Base-by-base conservation (phyloP, 2,329 filamentous ascomycete genomes). In the Endoconidiophora polonica region DNA sequence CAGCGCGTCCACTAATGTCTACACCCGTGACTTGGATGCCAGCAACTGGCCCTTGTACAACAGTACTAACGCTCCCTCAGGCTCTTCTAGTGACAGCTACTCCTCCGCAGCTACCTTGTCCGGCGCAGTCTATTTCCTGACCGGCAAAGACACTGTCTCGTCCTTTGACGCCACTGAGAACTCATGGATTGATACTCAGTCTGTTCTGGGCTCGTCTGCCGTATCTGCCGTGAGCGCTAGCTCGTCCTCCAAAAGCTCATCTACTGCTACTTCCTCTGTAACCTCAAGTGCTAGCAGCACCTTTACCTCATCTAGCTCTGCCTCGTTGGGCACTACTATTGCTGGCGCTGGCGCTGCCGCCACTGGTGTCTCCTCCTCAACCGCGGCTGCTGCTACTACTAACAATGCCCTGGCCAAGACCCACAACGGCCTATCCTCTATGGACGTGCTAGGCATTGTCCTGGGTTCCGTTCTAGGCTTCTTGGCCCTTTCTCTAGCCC, bases 391-490 rank as follows among this genome's bases (percentile, higher is more conserved):
- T 22, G 62, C 65, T 18, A 24, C 48, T 12, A 36, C 39, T 16
- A 33, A 60, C 24, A 61, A 55, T 1, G 45, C 54, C 4, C 38
- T 47, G 12, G 49, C 49, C 5, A 18, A 44, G 5, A 51, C 49
- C 14, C 46, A 51, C 24, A 36, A 51, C 12, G 51, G 51, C 9
- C 47, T 53, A 7, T 44, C 51, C 52, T 60, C 68, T 60, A 68
- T 72, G 63, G 56, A 77, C 5, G 81, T 94, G 24, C 72, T 95
- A 1, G 88, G 85, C 33, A 84, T 85, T 46, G 84, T 84, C 0
- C 71, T 96, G 1, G 87, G 88, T 10, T 79, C 81, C n/a, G 78
- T 94, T 20, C 74, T 84, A 48, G 86, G 83, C 16, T 68, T 86
- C 48, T 78, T 82, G 18, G 65, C 78, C 0, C 60, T 94, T 5